Percentiles rank a stretch among this genome's conserved stretches.
Evolutionary conservation across 331 rosid species (phyloP).

Genomic region (Spiraea crenata): DNA sequence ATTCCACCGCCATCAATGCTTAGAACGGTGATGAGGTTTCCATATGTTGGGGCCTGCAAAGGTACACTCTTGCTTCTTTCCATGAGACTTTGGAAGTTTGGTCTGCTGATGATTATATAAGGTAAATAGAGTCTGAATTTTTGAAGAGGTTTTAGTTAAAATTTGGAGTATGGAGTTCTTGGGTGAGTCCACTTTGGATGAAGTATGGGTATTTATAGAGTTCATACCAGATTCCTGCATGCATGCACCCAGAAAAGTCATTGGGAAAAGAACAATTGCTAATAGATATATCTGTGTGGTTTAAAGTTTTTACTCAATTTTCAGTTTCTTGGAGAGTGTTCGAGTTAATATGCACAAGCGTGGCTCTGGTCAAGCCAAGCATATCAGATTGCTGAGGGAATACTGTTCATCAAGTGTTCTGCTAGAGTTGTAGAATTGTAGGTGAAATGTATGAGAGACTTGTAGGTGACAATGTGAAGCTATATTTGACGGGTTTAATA

Average conservation of each 20-base stretch:
- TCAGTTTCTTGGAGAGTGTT: not conserved
- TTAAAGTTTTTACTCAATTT: not conserved
- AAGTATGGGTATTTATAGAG: conserved; percentile 14
- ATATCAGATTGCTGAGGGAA: not conserved
- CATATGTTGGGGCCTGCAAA: conserved; percentile 47
- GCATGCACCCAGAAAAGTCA: not conserved
- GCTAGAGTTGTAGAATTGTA: not conserved
- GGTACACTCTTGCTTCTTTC: conserved; percentile 12
- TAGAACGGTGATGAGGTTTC: conserved; percentile 48
- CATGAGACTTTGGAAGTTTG: not conserved
- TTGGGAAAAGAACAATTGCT: not conserved
- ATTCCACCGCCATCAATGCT: conserved; percentile 74
- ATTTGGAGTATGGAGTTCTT: not conserved
- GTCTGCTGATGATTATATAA: not conserved
- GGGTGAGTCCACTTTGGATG: not conserved
- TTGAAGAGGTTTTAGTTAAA: not conserved
- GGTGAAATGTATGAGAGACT: conserved; percentile 13
- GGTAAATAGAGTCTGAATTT: not conserved
- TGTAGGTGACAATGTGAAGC: conserved; percentile 13
- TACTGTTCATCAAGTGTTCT: not conserved
- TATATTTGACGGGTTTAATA: not conserved
- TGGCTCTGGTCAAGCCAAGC: not conserved
- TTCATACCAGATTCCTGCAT: not conserved
- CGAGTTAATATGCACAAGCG: not conserved
- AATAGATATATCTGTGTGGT: not conserved